Evolutionary conservation across 768 basidiomycete genomes (phyloP).

Genomic region (Cystobasidium ongulense): DNA sequence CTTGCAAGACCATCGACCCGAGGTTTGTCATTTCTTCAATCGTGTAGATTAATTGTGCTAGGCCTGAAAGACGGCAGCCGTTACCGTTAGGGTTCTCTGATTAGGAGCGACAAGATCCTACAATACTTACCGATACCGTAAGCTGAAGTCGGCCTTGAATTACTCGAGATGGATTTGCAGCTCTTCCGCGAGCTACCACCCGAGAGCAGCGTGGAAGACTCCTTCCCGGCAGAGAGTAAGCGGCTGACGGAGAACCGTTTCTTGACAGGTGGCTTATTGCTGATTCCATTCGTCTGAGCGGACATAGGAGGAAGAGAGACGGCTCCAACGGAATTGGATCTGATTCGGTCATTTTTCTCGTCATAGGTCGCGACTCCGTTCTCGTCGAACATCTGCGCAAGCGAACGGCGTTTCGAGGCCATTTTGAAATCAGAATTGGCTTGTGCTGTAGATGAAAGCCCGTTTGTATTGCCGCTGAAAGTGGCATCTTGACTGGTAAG

Average conservation of each 20-base stretch:
- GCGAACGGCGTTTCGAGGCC: conserved; percentile 10
- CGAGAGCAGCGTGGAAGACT: not conserved
- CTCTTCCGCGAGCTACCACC: not conserved
- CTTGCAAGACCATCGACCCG: conserved; percentile 16
- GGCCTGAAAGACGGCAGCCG: not conserved
- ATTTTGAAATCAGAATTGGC: not conserved
- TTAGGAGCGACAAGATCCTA: not conserved
- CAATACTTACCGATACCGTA: not conserved
- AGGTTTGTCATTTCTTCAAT: conserved; percentile 29
- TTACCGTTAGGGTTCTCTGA: not conserved
- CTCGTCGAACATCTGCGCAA: not conserved
- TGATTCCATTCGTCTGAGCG: not conserved
- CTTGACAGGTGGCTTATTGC: not conserved
- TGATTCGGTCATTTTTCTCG: not conserved
- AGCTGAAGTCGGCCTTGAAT: conserved; percentile 13
- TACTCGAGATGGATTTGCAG: not conserved
- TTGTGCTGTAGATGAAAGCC: not conserved
- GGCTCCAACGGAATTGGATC: conserved; percentile 8
- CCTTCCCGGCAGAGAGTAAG: not conserved
- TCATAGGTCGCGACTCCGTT: not conserved
- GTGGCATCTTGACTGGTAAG: conserved; percentile 38
- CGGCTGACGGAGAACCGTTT: conserved; percentile 27
- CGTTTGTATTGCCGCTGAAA: conserved; percentile 16
- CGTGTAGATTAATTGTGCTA: not conserved
- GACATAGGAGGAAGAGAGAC: not conserved